Evolutionary conservation across 257 asterid genomes (phyloP).

Genomic region (Sherardia arvensis): DNA sequence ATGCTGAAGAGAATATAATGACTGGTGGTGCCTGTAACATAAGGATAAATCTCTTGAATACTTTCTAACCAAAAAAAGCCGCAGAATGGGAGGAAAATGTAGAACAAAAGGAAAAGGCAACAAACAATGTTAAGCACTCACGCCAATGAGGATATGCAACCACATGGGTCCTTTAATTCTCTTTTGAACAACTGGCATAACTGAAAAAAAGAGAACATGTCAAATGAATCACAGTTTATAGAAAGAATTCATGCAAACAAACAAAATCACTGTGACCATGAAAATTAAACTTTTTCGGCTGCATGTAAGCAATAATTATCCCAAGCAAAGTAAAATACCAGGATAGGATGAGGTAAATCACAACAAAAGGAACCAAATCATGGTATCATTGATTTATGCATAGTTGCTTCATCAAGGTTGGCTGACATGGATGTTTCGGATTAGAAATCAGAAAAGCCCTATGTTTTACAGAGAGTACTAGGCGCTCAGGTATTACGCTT

Average conservation of each 20-base stretch:
- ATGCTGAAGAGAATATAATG: conserved; percentile 76
- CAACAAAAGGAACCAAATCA: no score
- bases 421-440: not conserved
- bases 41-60: conserved; percentile 5
- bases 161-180: conserved; percentile 86
- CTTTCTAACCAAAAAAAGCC: conserved; percentile 2
- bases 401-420: not conserved
- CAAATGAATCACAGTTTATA: conserved; percentile 1
- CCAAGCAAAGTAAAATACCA: not conserved
- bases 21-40: conserved; percentile 79
- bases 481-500: no score
- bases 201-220: conserved; percentile 33
- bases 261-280: not conserved
- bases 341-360: no score
- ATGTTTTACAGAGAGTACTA: not conserved
- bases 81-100: not conserved
- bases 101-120: conserved; percentile 5
- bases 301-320: not conserved
- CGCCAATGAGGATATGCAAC: conserved; percentile 85
- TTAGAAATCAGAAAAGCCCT: not conserved
- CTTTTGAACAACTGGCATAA: conserved; percentile 72
- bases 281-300: not conserved
- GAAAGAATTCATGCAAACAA: not conserved
- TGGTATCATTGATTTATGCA: no score
- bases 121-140: conserved; percentile 27